Evolutionary conservation across 2,329 filamentous ascomycete genomes (phyloP).

Genomic region (Cladosporium sp.): DNA sequence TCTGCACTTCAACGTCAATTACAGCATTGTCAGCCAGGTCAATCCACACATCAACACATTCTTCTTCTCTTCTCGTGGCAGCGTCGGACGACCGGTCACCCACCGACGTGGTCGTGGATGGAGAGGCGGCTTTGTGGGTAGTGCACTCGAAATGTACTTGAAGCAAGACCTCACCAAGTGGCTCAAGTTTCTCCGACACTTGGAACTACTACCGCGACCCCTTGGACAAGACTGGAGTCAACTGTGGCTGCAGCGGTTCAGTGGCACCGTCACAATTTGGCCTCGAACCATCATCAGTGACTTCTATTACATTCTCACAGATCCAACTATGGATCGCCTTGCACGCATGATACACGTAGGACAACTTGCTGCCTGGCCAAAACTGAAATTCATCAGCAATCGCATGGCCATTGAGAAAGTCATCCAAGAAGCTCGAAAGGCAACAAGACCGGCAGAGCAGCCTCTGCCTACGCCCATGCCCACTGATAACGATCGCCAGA

Average conservation of each 20-base stretch:
- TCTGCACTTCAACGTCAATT: slow-evolving; percentile 97
- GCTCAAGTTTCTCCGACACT: slow-evolving; percentile 88
- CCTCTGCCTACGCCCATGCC: slow-evolving; percentile 28
- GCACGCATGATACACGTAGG: slow-evolving; percentile 88
- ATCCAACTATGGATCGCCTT: slow-evolving; percentile 70
- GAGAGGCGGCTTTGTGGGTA: slow-evolving; percentile 92
- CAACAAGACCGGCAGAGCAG: slow-evolving; percentile 31
- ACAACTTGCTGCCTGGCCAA: slow-evolving; percentile 84
- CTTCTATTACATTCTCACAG: slow-evolving; percentile 79
- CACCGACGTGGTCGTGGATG: slow-evolving; percentile 90
- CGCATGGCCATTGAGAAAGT: slow-evolving; percentile 75
- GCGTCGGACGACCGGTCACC: slow-evolving; percentile 87
- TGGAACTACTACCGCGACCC: slow-evolving; percentile 85
- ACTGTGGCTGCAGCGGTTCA: slow-evolving; percentile 92
- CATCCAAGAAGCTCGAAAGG: slow-evolving; percentile 54
- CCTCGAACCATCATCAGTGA: slow-evolving; percentile 75
- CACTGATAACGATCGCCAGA: slow-evolving; percentile 9
- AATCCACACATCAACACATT: slow-evolving; percentile 98
- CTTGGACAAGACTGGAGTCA: slow-evolving; percentile 95
- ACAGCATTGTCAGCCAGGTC: slow-evolving; percentile 81
- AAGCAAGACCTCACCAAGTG: slow-evolving; percentile 97
- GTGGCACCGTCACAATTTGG: slow-evolving; percentile 94
- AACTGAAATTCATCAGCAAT: slow-evolving; percentile 86
- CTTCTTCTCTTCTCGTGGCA: slow-evolving; percentile 93
- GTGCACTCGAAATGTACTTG: slow-evolving; percentile 87